Base-by-base conservation (phyloP, 2,329 filamentous ascomycete species). In the Ceratocystis eucalypticola region DNA sequence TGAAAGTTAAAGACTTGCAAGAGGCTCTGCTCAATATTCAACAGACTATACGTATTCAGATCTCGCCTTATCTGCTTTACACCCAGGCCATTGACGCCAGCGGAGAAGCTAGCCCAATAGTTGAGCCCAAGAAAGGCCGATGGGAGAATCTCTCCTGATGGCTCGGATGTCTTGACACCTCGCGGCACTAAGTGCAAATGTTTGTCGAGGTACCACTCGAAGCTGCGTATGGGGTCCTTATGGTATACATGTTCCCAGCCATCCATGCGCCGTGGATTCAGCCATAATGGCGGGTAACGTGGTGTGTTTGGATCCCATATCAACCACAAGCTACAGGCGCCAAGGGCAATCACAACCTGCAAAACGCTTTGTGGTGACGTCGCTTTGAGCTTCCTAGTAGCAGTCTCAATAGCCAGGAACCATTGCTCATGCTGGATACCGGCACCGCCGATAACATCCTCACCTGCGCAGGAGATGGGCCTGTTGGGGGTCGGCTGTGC, bases 21-120 rank as follows among this genome's bases (percentile, higher is more conserved):
- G n/a, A 63, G 37, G 20, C 61, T 63, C 15, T 63, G 61, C 44
- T 63, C 61, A 63, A 63, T 63, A 10, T 45, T 63, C 8, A 48
- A n/a, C 45, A 63, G 41, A 8, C 61, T 33, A 25, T 63, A 63
- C 8, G 12, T 20, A 17, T 63, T 63, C 25, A 50, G 44, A 1
- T 25, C 44, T 5, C 44, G 61, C 15, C 28, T 7, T 30, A 20
- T 30, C 3, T 6, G 30, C 28, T 7, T 6, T 17, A 30, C 8
- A 5, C 55, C 55, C 3, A 25, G 3, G 12, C 15, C 45, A 20
- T 63, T 45, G 8, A 33, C 20, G 37, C 25, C 61, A 6, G 12
- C 44, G 5, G 61, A 25, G 25, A 46, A 12, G 5, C n/a, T 46
- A 10, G 44, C 37, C 61, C 61, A 63, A 28, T 63, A 50, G 45